phyloP scores from a whole-genome alignment of 1,284 basidiomycete genomes.

The Apiotrichum akiyoshidainum region DNA sequence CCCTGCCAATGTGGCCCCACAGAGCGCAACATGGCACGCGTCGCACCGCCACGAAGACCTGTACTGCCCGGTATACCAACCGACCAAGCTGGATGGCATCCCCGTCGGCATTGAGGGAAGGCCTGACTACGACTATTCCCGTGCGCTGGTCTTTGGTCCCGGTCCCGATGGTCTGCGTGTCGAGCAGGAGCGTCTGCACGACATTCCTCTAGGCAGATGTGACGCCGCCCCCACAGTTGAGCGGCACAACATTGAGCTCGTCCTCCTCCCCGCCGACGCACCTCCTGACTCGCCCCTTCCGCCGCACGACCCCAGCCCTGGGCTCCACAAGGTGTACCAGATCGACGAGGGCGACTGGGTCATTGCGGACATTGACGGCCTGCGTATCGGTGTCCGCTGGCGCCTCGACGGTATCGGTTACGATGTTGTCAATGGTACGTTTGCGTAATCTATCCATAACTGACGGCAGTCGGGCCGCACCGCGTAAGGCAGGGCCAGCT shows the following conservation, averaged over 20 bases:
- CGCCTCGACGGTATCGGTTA: slow-evolving; percentile 79
- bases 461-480: slow-evolving; percentile 69
- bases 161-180: slow-evolving; percentile 10
- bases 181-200: slow-evolving; percentile 43
- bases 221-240: slow-evolving; percentile 62
- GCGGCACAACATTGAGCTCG: slow-evolving; percentile 66
- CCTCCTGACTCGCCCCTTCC: slow-evolving; percentile 53
- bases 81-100: slow-evolving; percentile 56
- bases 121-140: slow-evolving; percentile 71
- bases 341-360: slow-evolving; percentile 61
- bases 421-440: slow-evolving; percentile 73
- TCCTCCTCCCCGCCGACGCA: slow-evolving; percentile 59
- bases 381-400: slow-evolving; percentile 70
- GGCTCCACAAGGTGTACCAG: slow-evolving; percentile 61
- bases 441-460: too few species aligned
- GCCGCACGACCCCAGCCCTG: slow-evolving; percentile 67
- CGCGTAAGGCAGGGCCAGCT: slow-evolving; percentile 71
- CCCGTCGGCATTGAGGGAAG: slow-evolving; percentile 66
- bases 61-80: slow-evolving; percentile 67
- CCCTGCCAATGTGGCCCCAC: slow-evolving; percentile 57
- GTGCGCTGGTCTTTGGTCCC: slow-evolving; percentile 59
- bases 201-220: slow-evolving; percentile 70
- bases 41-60: slow-evolving; percentile 61
- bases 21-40: slow-evolving; percentile 53
- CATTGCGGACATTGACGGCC: slow-evolving; percentile 65